Evolutionary conservation across 169 alveolate species (phyloP).

Genomic region (Cryptosporidium canis): DNA sequence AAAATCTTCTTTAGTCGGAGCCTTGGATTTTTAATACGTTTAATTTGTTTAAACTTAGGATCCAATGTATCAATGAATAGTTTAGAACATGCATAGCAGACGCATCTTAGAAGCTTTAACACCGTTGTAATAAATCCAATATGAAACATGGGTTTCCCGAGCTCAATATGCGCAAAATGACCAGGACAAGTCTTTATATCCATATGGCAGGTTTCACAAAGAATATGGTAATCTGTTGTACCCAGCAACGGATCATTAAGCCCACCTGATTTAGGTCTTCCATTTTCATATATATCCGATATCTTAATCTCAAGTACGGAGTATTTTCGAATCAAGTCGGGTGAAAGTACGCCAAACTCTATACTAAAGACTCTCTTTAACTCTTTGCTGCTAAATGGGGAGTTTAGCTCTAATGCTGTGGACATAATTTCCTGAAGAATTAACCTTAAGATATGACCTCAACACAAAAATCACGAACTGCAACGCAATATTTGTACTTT

Average conservation of each 20-base stretch:
- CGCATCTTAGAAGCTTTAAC: constrained; percentile 93
- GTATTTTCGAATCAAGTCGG: constrained; percentile 84
- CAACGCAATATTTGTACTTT: not conserved
- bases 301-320: constrained; percentile 90
- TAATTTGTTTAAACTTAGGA: constrained; percentile 80
- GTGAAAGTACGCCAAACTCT: constrained; percentile 88
- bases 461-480: not conserved
- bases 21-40: constrained; percentile 83
- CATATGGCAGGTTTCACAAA: constrained; percentile 95
- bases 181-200: constrained; percentile 97
- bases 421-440: constrained; percentile 25
- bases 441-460: not conserved
- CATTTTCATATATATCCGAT: constrained; percentile 89
- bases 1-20: constrained; percentile 74
- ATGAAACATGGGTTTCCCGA: constrained; percentile 96
- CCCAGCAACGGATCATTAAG: constrained; percentile 97
- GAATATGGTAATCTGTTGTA: constrained; percentile 91
- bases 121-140: constrained; percentile 92
- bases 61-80: constrained; percentile 87
- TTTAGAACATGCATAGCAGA: constrained; percentile 94
- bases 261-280: constrained; percentile 91
- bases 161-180: constrained; percentile 97
- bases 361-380: constrained; percentile 84
- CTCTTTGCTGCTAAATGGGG: constrained; percentile 86
- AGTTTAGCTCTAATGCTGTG: constrained; percentile 81